Conservation (phyloP, 768 basidiomycete genomes). For the Imleria badia region DNA sequence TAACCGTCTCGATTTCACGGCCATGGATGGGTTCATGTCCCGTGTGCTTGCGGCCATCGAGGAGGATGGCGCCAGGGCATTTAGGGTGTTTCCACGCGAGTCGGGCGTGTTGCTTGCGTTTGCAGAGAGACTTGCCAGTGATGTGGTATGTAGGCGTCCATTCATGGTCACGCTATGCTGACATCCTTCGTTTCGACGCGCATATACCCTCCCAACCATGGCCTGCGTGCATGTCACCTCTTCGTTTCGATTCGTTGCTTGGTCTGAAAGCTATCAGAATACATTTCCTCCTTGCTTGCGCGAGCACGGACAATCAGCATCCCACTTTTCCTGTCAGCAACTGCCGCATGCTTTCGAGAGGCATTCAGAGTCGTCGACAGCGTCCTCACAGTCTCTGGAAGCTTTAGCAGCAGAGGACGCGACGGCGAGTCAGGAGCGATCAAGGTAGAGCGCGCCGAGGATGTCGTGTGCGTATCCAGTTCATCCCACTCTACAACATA, state of each 20-base stretch:
- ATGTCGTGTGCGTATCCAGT: conserved; percentile 66
- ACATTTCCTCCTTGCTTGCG: conserved; percentile 73
- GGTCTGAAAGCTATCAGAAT: conserved; percentile 81
- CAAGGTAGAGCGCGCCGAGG: conserved; percentile 61
- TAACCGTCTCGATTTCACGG: conserved; percentile 75
- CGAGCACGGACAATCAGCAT: conserved; percentile 75
- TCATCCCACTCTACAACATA: conserved; percentile 1
- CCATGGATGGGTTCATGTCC: conserved; percentile 91
- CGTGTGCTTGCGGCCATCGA: conserved; percentile 61
- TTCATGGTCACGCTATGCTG: not conserved
- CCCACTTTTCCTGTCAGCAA: conserved; percentile 74
- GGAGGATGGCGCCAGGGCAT: conserved; percentile 77
- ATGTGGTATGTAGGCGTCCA: conserved; percentile 67
- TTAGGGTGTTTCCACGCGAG: conserved; percentile 81
- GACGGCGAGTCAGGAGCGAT: conserved; percentile 29
- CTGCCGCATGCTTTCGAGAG: conserved; percentile 88
- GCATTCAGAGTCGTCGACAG: conserved; percentile 83
- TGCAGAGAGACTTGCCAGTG: conserved; percentile 77
- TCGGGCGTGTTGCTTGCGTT: conserved; percentile 80
- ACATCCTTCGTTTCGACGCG: too few species aligned
- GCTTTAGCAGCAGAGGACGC: conserved; percentile 1
- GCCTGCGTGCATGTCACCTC: not conserved
- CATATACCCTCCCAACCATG: too few species aligned
- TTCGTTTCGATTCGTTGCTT: not conserved
- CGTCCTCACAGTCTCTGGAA: conserved; percentile 55